Evolutionary conservation across 345 rosid genomes (phyloP).

Genomic region (Citrus hindsii): DNA sequence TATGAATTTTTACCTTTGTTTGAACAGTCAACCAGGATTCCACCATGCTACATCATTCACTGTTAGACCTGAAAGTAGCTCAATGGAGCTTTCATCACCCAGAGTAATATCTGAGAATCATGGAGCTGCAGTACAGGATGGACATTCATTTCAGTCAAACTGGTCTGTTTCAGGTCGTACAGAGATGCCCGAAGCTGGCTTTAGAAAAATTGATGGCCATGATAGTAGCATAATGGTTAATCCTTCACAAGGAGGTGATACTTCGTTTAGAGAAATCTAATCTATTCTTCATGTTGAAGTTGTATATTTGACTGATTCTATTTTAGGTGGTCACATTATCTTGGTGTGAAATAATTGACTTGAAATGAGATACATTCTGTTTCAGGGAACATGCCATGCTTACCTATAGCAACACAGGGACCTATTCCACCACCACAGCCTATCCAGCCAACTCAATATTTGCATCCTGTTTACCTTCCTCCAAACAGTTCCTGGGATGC

Average conservation of each 20-base stretch:
- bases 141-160: constrained; percentile 47
- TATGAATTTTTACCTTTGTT: constrained; percentile 21
- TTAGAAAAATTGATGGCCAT: constrained; percentile 24
- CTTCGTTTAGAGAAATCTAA: background rate
- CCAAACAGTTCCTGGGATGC: constrained; percentile 80
- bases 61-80: constrained; percentile 52
- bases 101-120: constrained; percentile 48
- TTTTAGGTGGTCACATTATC: constrained; percentile 34
- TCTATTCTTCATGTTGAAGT: background rate
- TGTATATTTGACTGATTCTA: constrained; percentile 17
- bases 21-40: constrained; percentile 53
- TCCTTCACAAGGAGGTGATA: constrained; percentile 55
- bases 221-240: constrained; percentile 23
- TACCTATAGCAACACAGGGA: constrained; percentile 51
- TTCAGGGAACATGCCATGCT: constrained; percentile 55
- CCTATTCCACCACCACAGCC: constrained; percentile 67
- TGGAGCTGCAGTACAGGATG: constrained; percentile 36
- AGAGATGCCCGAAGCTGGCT: constrained; percentile 33
- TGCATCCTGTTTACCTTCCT: constrained; percentile 62
- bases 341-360: constrained; percentile 29
- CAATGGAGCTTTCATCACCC: constrained; percentile 74
- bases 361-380: constrained; percentile 37
- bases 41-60: constrained; percentile 40
- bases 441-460: constrained; percentile 64
- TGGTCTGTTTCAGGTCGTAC: constrained; percentile 47